Percentiles rank a stretch among this genome's conserved stretches.
These are phyloP conservation scores for Austropuccinia psidii DNA, from an alignment of 1,284 basidiomycete genomes.

Conservation along the genomic window DNA sequence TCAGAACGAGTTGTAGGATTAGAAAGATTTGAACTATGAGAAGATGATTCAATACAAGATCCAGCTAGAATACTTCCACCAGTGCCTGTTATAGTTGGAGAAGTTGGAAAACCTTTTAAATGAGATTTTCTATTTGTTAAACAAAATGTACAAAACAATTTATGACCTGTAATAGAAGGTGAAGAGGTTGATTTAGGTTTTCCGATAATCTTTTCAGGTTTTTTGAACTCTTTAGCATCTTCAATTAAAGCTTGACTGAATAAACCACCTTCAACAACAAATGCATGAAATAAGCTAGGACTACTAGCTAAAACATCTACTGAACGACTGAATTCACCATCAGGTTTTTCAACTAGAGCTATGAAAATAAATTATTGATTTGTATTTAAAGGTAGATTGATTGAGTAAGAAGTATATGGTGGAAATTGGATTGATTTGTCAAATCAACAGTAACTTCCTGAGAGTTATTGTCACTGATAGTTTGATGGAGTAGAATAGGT, in stretches of 20 bases:
- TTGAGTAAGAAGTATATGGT: no score
- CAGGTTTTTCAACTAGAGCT: slow-evolving; percentile 8
- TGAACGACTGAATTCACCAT: slow-evolving; percentile 7
- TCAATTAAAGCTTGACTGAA: not conserved
- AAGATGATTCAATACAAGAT: slow-evolving; percentile 40
- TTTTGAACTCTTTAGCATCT: not conserved
- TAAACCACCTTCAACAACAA: not conserved
- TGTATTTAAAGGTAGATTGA: no score
- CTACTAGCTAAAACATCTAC: slow-evolving; percentile 7
- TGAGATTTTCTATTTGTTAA: slow-evolving; percentile 1
- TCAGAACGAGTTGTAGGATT: not conserved
- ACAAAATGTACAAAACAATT: slow-evolving; percentile 10
- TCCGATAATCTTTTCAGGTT: not conserved
- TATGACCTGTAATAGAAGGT: no score
- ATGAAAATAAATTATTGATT: slow-evolving; percentile 15
- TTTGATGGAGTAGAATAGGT: no score
- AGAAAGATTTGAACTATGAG: slow-evolving; percentile 49
- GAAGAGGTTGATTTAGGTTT: no score
- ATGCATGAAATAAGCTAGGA: slow-evolving; percentile 26
- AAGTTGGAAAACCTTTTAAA: slow-evolving; percentile 40
- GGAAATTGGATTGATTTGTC: no score
- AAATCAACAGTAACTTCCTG: no score
- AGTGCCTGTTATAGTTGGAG: no score
- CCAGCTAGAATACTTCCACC: not conserved
- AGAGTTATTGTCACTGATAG: no score